These are phyloP conservation scores for Neofusicoccum ribis DNA, from an alignment of 2,329 filamentous ascomycete genomes.

Conservation along the genomic window DNA sequence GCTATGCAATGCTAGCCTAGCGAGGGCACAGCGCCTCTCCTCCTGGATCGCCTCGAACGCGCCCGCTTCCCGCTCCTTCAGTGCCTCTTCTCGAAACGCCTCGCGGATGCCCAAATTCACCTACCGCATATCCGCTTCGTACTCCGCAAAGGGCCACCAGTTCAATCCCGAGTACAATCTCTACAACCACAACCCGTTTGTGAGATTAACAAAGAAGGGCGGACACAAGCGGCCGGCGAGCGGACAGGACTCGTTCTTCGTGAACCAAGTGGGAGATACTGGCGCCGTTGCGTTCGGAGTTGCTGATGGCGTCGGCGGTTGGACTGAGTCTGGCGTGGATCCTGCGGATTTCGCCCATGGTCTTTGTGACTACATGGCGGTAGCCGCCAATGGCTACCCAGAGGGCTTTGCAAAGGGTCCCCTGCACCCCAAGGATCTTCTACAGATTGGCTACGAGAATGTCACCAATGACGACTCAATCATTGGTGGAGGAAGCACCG, in stretches of 20 bases:
- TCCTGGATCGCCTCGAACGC: neutral
- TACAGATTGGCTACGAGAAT: conserved; percentile 82
- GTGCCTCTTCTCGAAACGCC: conserved; percentile 20
- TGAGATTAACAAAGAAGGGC: conserved; percentile 27
- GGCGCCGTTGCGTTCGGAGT: conserved; percentile 80
- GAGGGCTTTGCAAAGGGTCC: conserved; percentile 39
- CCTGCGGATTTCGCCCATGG: conserved; percentile 94
- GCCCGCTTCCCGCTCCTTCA: neutral
- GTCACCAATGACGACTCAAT: conserved; percentile 74
- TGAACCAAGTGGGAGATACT: conserved; percentile 71
- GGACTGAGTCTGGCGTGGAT: conserved; percentile 89
- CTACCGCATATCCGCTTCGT: conserved; percentile 44
- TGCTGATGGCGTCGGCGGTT: conserved; percentile 93
- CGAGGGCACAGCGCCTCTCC: neutral
- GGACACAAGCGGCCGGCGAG: conserved; percentile 64
- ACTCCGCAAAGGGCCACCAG: conserved; percentile 40
- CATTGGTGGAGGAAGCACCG: conserved; percentile 84
- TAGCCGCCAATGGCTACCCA: conserved; percentile 64
- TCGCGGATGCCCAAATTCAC: conserved; percentile 28
- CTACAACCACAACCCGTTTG: conserved; percentile 36
- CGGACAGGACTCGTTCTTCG: conserved; percentile 96
- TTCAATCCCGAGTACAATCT: conserved; percentile 39
- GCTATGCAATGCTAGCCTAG: conserved; percentile 5
- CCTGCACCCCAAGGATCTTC: conserved; percentile 66
- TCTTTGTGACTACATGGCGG: conserved; percentile 90